Evolutionary conservation across 2,329 filamentous ascomycete genomes (phyloP), one percentile per base, ranked within the genome.

Genomic region (Didymosphaeria variabile): DNA sequence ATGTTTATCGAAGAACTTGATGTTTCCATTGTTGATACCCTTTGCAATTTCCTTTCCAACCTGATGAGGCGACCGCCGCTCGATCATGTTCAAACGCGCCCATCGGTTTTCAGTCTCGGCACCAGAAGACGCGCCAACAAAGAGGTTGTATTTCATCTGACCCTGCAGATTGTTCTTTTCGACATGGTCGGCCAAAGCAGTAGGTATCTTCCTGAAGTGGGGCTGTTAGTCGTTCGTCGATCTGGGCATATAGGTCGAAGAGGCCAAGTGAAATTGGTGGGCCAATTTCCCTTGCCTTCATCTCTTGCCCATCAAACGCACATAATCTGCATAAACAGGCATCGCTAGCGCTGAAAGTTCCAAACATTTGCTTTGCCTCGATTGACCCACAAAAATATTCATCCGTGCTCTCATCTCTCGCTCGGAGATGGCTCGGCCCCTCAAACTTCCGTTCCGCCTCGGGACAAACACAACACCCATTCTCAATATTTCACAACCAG

Each of bases 1-100:
- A 82, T 97, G 93, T 83, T 97, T 97, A 79, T 97, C 93, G 76
- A 96, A 97, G 80, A 97, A 97, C 65, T 94, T 89, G 81, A 97
- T 97, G 68, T 90, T 86, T 46, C 93, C 93, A 70, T 90, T 88
- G 79, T 97, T 97, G 81, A 97, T 96, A 10, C 93, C 93, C 83
- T 92, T 94, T 62, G 93, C 88, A 67, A 97, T 97, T 61, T 91
- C 86, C 83, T 96, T 97, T 75, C 93, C 93, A 62, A 97, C 93
- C 77, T 97, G 93, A 81, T 97, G 93, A 58, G 93, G 93, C 69
- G 88, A 87, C 59, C 93, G 87, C 59, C 92, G 86, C 81, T 94
- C 90, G 72, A 97, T 97, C 93, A 97, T 97, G 80, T 97, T 90
- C 65, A 94, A 83, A 5, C 83, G 80, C n/a, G 93, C 93, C 93